Base-by-base conservation (phyloP, 176 grass and related monocot species). In the Elymus sibiricus region DNA sequence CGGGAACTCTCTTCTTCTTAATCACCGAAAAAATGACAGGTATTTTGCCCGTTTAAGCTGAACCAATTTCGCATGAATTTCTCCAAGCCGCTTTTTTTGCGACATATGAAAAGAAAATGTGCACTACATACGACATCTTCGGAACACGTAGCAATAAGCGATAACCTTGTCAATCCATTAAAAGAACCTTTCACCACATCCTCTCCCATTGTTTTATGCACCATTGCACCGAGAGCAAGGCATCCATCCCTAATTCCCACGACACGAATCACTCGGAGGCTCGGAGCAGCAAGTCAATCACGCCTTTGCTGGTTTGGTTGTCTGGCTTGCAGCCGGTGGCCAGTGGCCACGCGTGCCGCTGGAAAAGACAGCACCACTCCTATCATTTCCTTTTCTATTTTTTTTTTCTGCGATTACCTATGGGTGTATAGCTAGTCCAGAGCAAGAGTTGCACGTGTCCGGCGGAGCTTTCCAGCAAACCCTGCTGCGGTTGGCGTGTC, bases 391-490 rank as follows among this genome's bases (percentile, higher is more conserved):
- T n/a, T n/a, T n/a, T n/a, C n/a, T n/a, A n/a, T n/a, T n/a, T n/a
- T n/a, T n/a, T n/a, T n/a, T n/a, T n/a, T n/a, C n/a, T n/a, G n/a
- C n/a, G n/a, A n/a, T n/a, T n/a, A n/a, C n/a, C n/a, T n/a, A n/a
- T n/a, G n/a, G n/a, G n/a, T n/a, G n/a, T n/a, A n/a, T n/a, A n/a
- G n/a, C n/a, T n/a, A n/a, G n/a, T n/a, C n/a, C n/a, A n/a, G n/a
- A n/a, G n/a, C n/a, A n/a, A n/a, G n/a, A 47, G 53, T 0, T 13
- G 64, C 76, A 84, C 87, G 76, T 74, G 76, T 80, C 87, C 9
- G n/a, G 1, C 19, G 19, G 75, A 84, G 10, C 19, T 74, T 89
- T 89, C 76, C 76, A 67, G 67, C 76, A 5, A 74, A 53, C 49
- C 49, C 42, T 10, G n/a, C 31, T 9, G 55, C 31, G 65, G 65